These are phyloP conservation scores for Exobasidium cylindrosporum DNA, from an alignment of 1,284 basidiomycete species.

Conservation along the genomic window DNA sequence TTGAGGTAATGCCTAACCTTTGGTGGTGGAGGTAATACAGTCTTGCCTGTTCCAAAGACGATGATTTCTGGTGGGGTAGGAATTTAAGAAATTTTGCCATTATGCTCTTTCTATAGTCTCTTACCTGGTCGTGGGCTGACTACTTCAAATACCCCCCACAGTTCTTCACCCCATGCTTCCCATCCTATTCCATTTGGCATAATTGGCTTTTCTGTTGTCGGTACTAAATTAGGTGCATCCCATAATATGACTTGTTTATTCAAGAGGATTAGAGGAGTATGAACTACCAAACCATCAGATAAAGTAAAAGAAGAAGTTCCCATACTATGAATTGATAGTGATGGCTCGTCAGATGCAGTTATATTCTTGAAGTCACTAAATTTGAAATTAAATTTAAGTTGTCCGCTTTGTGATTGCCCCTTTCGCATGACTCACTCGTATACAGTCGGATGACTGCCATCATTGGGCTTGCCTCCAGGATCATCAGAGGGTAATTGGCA, in stretches of 20 bases:
- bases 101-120: slow-evolving; percentile 1
- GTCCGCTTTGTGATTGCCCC: too few species aligned
- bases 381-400: background rate
- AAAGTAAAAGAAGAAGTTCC: slow-evolving; percentile 31
- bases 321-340: slow-evolving; percentile 26
- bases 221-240: slow-evolving; percentile 68
- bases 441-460: slow-evolving; percentile 36
- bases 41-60: slow-evolving; percentile 79
- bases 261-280: slow-evolving; percentile 75
- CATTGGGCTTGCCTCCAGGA: slow-evolving; percentile 43
- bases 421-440: slow-evolving; percentile 38
- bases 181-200: slow-evolving; percentile 54
- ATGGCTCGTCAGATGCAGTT: slow-evolving; percentile 19
- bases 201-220: slow-evolving; percentile 47
- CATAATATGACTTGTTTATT: slow-evolving; percentile 80
- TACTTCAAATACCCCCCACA: slow-evolving; percentile 32
- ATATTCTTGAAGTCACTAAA: slow-evolving; percentile 44
- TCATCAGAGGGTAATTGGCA: slow-evolving; percentile 27
- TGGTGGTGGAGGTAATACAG: slow-evolving; percentile 69
- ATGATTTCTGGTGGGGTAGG: slow-evolving; percentile 69
- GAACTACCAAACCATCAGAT: slow-evolving; percentile 67
- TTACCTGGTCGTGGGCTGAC: slow-evolving; percentile 31
- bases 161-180: slow-evolving; percentile 63
- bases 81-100: too few species aligned
- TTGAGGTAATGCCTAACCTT: slow-evolving; percentile 69